Conservation (phyloP, 192 early-diverging fungal species). For the Linnemannia hyalina region DNA sequence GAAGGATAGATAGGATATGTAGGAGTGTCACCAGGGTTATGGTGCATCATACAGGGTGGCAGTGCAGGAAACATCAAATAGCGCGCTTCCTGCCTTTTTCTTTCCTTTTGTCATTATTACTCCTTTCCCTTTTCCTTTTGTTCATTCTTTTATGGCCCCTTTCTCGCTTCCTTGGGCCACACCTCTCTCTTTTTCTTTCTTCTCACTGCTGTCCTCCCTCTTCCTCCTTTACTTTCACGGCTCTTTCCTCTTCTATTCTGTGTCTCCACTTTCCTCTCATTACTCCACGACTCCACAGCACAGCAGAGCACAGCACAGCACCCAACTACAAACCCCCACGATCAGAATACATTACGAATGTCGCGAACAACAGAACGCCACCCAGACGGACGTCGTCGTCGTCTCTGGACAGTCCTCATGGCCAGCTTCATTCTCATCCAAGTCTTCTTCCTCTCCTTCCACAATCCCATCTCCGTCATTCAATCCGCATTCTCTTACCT, state of each 20-base stretch:
- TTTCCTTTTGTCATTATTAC: neutral
- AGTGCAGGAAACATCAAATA: no score
- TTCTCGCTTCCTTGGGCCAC: neutral
- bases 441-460: neutral
- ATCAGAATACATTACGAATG: neutral
- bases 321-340: no score
- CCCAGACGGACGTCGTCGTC: neutral
- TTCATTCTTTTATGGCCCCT: neutral
- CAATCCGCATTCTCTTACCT: constrained; percentile 2
- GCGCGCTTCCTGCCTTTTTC: no score
- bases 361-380: neutral
- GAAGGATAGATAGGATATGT: no score
- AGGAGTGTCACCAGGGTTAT: no score
- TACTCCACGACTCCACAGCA: neutral
- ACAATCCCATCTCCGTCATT: constrained; percentile 5
- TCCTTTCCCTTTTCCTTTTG: neutral
- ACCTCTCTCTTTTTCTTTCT: neutral
- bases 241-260: neutral
- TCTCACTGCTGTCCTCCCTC: neutral
- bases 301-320: neutral
- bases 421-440: neutral
- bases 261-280: neutral
- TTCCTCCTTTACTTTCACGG: constrained; percentile 1
- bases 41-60: neutral
- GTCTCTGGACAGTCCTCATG: neutral